These are phyloP conservation scores for Microstegium vimineum DNA, from an alignment of 176 grass and related monocot genomes.

Conservation along the genomic window DNA sequence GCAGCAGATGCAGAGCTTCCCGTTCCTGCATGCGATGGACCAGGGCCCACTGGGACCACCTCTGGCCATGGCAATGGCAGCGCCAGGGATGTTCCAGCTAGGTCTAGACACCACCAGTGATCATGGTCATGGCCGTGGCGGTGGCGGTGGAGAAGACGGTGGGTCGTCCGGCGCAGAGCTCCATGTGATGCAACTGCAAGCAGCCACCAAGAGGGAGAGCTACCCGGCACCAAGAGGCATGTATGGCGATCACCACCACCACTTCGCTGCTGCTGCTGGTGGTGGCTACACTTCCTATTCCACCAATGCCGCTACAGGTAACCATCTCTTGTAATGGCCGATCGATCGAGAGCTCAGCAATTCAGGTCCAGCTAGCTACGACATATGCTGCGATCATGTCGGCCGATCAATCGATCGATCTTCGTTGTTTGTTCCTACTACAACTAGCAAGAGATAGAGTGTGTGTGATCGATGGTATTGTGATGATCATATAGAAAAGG, in stretches of 20 bases:
- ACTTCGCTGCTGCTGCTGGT: slow-evolving; percentile 12
- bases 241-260: slow-evolving; percentile 35
- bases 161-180: neutral
- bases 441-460: slow-evolving; percentile 25
- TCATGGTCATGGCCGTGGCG: neutral
- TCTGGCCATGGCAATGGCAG: slow-evolving; percentile 29
- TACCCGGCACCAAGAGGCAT: slow-evolving; percentile 27
- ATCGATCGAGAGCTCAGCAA: neutral
- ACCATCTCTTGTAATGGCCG: slow-evolving; percentile 46
- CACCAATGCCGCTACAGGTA: slow-evolving; percentile 43
- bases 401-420: neutral
- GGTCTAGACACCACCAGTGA: neutral
- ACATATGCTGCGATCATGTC: neutral
- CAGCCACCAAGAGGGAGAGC: slow-evolving; percentile 26
- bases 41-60: slow-evolving; percentile 10
- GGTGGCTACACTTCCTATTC: slow-evolving; percentile 39
- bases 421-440: neutral
- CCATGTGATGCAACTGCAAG: slow-evolving; percentile 29
- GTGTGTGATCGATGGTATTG: neutral
- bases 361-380: neutral
- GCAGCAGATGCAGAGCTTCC: slow-evolving; percentile 61
- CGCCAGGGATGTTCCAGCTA: slow-evolving; percentile 39
- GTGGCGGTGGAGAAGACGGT: slow-evolving; percentile 8
- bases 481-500: neutral
- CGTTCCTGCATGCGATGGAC: slow-evolving; percentile 57